Conservation (phyloP, 371 early-diverging fungal genomes). For the Funneliformis caledonium region DNA sequence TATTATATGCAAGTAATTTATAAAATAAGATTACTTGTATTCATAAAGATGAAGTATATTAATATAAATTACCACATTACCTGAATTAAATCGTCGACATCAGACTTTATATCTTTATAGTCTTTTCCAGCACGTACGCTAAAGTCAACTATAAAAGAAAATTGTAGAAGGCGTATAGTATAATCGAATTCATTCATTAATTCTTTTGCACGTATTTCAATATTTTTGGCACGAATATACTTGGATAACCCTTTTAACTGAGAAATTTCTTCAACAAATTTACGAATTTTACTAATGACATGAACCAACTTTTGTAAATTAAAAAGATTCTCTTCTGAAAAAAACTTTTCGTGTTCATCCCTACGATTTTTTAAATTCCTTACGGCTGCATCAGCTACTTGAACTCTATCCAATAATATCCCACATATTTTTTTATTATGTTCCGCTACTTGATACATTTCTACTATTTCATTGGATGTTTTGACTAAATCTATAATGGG, state of each 20-base stretch:
- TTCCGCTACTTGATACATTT: slow-evolving; percentile 13
- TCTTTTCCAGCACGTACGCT: background rate
- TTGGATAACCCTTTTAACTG: background rate
- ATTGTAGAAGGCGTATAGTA: background rate
- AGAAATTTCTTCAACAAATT: too few relatives aligned
- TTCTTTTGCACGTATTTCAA: background rate
- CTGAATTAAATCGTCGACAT: background rate
- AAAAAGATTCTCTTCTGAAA: slow-evolving; percentile 6
- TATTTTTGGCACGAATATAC: background rate
- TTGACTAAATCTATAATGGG: background rate
- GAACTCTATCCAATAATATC: too few relatives aligned
- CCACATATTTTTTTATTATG: background rate
- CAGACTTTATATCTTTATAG: background rate
- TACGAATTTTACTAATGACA: background rate
- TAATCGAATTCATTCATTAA: slow-evolving; percentile 16
- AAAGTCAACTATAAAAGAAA: background rate
- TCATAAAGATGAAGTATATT: background rate
- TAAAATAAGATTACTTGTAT: too few relatives aligned
- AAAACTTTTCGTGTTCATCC: background rate
- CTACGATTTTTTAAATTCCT: background rate
- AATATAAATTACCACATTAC: too few relatives aligned
- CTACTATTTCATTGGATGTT: background rate
- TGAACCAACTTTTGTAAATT: background rate
- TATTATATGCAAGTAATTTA: too few relatives aligned
- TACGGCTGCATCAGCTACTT: too few relatives aligned